These are phyloP conservation scores for Podila epicladia DNA, from an alignment of 192 early-diverging fungal genomes.

Conservation along the genomic window DNA sequence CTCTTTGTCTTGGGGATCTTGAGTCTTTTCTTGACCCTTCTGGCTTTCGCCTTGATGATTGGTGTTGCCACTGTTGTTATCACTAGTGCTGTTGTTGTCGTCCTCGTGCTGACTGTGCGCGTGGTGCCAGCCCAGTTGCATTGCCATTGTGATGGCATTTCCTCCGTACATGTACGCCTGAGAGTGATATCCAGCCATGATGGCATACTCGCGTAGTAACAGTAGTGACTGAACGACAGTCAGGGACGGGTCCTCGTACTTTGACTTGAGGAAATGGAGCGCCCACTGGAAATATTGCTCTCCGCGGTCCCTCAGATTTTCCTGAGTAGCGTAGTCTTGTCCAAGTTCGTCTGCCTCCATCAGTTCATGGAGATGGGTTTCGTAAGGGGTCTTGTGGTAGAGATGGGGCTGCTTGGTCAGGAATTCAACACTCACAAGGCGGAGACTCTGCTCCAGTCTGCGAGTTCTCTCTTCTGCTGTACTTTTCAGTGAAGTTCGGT, in stretches of 20 bases:
- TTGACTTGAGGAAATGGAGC: slow-evolving; percentile 18
- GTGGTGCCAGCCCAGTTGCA: slow-evolving; percentile 45
- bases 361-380: slow-evolving; percentile 17
- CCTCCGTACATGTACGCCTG: slow-evolving; percentile 49
- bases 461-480: slow-evolving; percentile 14
- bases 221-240: slow-evolving; percentile 40
- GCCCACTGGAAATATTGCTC: slow-evolving; percentile 51
- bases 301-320: slow-evolving; percentile 27
- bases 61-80: background rate
- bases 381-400: slow-evolving; percentile 9
- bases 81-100: background rate
- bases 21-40: background rate
- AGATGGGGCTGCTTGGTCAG: background rate
- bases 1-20: background rate
- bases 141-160: slow-evolving; percentile 46
- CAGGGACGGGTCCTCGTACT: slow-evolving; percentile 41
- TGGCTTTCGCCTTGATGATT: background rate
- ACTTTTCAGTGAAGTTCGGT: slow-evolving; percentile 23
- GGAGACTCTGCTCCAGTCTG: slow-evolving; percentile 16
- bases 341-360: slow-evolving; percentile 25
- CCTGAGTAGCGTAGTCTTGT: background rate
- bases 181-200: slow-evolving; percentile 44
- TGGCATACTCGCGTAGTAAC: slow-evolving; percentile 40
- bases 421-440: slow-evolving; percentile 6
- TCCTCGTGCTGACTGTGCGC: background rate